Conservation (phyloP, 2,329 filamentous ascomycete genomes). For the Myriosclerotinia scirpicola region DNA sequence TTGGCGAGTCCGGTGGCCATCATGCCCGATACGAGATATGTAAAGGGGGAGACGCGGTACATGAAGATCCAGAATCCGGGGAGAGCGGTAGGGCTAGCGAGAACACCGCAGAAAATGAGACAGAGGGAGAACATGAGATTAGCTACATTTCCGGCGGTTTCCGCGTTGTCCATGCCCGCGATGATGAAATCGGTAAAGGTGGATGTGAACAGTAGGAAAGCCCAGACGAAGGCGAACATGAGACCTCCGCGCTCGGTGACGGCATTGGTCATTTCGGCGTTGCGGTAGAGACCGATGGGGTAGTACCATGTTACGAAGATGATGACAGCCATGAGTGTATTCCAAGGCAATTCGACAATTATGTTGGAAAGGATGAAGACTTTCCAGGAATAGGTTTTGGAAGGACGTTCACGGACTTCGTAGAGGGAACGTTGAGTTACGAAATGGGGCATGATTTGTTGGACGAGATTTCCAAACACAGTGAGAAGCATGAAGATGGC, state of each 20-base stretch:
- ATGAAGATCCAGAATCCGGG: constrained; percentile 83
- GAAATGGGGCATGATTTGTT: constrained; percentile 75
- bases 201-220: constrained; percentile 77
- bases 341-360: constrained; percentile 83
- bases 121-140: constrained; percentile 73
- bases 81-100: constrained; percentile 61
- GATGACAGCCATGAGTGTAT: constrained; percentile 67
- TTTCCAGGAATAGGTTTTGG: constrained; percentile 76
- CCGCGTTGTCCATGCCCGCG: constrained; percentile 71
- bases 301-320: constrained; percentile 86
- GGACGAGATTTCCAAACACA: constrained; percentile 71
- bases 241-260: constrained; percentile 69
- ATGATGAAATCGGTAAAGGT: constrained; percentile 82
- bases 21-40: constrained; percentile 76
- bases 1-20: constrained; percentile 69
- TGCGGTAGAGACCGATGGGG: constrained; percentile 68
- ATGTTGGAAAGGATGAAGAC: constrained; percentile 71
- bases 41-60: constrained; percentile 81
- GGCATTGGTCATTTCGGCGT: constrained; percentile 61
- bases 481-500: constrained; percentile 75
- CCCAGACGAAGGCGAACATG: constrained; percentile 74
- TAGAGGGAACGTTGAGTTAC: constrained; percentile 56
- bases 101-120: constrained; percentile 75
- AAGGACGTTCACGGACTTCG: constrained; percentile 68
- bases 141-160: constrained; percentile 74